These are phyloP conservation scores for Diversispora epigaea DNA, from an alignment of 192 early-diverging fungal species.

Conservation along the genomic window DNA sequence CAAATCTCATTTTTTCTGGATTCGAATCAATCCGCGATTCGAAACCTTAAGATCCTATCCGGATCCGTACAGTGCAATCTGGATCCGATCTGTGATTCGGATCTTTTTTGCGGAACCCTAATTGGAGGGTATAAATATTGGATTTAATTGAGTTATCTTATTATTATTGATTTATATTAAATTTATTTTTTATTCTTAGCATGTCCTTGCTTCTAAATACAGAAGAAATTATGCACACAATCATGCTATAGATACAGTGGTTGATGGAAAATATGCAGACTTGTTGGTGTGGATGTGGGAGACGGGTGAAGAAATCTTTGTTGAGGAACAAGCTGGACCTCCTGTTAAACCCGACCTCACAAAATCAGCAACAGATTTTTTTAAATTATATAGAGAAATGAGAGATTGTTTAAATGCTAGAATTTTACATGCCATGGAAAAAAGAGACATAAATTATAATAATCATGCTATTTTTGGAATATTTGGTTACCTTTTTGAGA, in stretches of 20 bases:
- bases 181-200: no score
- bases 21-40: no score
- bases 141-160: no score
- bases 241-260: constrained; percentile 6
- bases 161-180: no score
- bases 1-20: no score
- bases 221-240: neutral
- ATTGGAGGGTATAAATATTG: no score
- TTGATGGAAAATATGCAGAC: constrained; percentile 7
- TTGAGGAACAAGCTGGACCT: constrained; percentile 21
- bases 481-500: no score
- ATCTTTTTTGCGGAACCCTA: no score
- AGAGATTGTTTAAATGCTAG: constrained; percentile 20
- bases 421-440: constrained; percentile 16
- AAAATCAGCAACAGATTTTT: constrained; percentile 6
- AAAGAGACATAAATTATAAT: constrained; percentile 4
- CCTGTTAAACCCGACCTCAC: neutral
- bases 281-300: neutral
- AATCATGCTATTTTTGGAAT: constrained; percentile 2
- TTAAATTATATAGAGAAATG: constrained; percentile 23
- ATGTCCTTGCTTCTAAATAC: neutral
- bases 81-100: no score
- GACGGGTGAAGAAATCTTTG: neutral
- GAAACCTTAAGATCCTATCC: no score
- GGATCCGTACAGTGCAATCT: no score